A percentile compares a stretch with the other conserved stretches of the same genome.
Evolutionary conservation across 2,329 filamentous ascomycete genomes (phyloP).

Genomic region (Knufia fluminis): DNA sequence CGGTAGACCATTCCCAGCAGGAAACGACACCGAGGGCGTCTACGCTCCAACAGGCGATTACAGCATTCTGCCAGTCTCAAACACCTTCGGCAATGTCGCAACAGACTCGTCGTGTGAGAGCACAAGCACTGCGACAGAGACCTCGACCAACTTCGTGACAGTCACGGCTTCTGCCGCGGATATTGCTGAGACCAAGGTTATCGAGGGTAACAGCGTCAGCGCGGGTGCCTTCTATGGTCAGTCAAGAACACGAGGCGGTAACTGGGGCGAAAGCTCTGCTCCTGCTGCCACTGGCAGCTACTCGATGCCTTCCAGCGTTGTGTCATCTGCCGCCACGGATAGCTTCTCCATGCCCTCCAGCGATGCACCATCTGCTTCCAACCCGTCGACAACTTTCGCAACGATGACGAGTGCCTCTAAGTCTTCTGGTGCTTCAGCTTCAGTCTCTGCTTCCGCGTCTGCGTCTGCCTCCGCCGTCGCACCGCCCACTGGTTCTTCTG

Average conservation of each 20-base stretch:
- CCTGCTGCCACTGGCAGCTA: background rate
- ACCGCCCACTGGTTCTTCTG: conserved; percentile 11
- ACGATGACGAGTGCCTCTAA: conserved; percentile 11
- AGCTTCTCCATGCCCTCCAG: conserved; percentile 11
- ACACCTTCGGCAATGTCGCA: conserved; percentile 10
- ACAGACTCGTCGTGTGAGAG: conserved; percentile 12
- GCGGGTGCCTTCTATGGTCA: background rate
- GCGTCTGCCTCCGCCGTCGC: conserved; percentile 14
- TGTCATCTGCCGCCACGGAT: conserved; percentile 11
- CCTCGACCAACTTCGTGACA: conserved; percentile 23
- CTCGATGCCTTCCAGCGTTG: conserved; percentile 7
- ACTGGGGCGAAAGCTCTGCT: background rate
- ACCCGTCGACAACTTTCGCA: conserved; percentile 17
- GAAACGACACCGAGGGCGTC: conserved; percentile 12
- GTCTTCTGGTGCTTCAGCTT: conserved; percentile 8
- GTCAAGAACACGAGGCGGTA: background rate
- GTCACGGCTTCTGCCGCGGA: conserved; percentile 20
- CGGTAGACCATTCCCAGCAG: background rate
- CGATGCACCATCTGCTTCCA: background rate
- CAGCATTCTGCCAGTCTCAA: background rate
- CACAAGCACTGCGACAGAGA: conserved; percentile 21
- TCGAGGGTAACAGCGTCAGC: background rate
- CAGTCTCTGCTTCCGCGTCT: conserved; percentile 11
- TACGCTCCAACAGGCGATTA: conserved; percentile 8
- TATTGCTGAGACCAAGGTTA: background rate